These are phyloP conservation scores for Tetraselmis striata DNA, from an alignment of 139 green algal species.

Conservation along the genomic window DNA sequence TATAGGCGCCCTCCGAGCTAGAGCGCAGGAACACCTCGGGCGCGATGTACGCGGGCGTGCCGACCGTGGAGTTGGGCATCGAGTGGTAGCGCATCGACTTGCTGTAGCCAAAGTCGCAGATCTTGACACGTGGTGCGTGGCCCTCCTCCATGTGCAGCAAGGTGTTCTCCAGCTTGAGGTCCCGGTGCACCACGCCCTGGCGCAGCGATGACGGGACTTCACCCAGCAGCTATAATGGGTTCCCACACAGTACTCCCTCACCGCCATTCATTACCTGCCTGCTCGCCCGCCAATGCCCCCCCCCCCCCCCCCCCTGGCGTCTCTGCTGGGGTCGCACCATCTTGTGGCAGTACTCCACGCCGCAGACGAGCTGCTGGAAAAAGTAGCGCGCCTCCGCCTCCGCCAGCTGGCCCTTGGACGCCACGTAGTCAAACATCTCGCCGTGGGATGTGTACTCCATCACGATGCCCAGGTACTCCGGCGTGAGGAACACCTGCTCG, in stretches of 20 bases:
- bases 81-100: conserved; percentile 6
- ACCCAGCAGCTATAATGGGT: not conserved
- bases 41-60: conserved; percentile 60
- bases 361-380: conserved; percentile 59
- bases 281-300: no score
- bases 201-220: not conserved
- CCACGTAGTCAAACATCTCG: conserved; percentile 16
- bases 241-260: not conserved
- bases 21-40: conserved; percentile 32
- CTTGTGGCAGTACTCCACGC: conserved; percentile 48
- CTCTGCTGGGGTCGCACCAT: conserved; percentile 16
- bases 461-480: conserved; percentile 39
- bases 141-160: conserved; percentile 8
- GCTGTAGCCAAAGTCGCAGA: conserved; percentile 30
- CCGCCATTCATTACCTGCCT: not conserved
- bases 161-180: conserved; percentile 37
- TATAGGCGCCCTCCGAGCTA: not conserved
- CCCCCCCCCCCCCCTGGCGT: not conserved
- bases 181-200: conserved; percentile 41
- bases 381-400: conserved; percentile 42
- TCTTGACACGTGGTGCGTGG: conserved; percentile 21
- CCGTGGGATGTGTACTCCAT: conserved; percentile 47
- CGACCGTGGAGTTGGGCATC: conserved; percentile 48
- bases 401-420: conserved; percentile 17
- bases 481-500: conserved; percentile 47